A percentile compares a stretch with the other conserved stretches of the same genome.
phyloP scores from a whole-genome alignment of 306 rosid genomes.

The Fragaria iinumae region DNA sequence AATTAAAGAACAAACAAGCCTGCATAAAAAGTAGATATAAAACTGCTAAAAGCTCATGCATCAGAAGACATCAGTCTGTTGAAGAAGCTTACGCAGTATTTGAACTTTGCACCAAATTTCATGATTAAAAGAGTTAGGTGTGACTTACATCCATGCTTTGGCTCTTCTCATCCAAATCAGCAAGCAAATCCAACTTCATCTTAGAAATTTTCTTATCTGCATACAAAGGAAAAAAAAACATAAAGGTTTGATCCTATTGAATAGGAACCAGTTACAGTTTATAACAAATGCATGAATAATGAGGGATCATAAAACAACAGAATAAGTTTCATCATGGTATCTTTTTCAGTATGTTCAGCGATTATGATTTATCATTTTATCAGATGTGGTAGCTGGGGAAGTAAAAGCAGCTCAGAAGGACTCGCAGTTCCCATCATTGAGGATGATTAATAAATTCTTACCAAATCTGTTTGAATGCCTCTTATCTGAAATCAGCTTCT shows the following conservation, averaged over 20 bases:
- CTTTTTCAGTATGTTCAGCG: neutral
- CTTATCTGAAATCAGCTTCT: conserved; percentile 40
- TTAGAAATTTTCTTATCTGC: conserved; percentile 44
- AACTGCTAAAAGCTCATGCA: neutral
- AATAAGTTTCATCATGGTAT: neutral
- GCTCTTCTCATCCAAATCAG: conserved; percentile 35
- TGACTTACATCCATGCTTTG: conserved; percentile 49
- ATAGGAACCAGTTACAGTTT: neutral
- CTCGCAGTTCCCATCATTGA: neutral
- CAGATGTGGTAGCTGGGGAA: neutral
- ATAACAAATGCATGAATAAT: neutral
- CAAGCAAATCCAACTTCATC: conserved; percentile 27
- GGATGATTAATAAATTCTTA: conserved; percentile 20
- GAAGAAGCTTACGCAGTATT: neutral
- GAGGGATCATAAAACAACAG: neutral
- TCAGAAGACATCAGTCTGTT: neutral
- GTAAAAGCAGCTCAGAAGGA: conserved; percentile 4
- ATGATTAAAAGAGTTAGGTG: neutral
- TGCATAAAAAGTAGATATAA: neutral
- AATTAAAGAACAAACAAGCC: neutral
- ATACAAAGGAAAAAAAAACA: neutral
- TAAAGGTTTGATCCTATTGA: conserved; percentile 4
- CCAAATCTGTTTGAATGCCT: conserved; percentile 38
- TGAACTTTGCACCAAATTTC: neutral
- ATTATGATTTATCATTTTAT: neutral